phyloP scores from a whole-genome alignment of 2,329 filamentous ascomycete species.

The Alternaria ethzedia region DNA sequence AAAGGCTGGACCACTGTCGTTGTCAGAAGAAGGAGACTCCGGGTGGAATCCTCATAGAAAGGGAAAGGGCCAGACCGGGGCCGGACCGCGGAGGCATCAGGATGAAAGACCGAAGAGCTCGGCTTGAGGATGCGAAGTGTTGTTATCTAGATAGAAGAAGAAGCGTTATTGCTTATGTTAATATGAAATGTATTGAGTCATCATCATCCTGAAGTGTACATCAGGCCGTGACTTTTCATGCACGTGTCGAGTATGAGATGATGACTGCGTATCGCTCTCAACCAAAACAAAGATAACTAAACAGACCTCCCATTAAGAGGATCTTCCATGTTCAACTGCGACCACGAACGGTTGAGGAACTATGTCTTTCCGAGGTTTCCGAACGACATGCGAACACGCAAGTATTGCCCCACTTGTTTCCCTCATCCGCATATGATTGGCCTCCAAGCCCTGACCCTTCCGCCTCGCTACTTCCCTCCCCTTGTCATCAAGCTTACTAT shows the following conservation, averaged over 20 bases:
- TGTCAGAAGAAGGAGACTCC: neutral
- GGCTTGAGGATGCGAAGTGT: neutral
- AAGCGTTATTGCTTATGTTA: constrained; percentile 5
- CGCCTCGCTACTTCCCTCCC: neutral
- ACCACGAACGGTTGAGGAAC: neutral
- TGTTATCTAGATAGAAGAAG: neutral
- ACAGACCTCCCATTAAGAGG: neutral
- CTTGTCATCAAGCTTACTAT: neutral
- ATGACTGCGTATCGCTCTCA: neutral
- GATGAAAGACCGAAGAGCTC: neutral
- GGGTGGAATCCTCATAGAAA: neutral
- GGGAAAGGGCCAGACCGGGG: neutral
- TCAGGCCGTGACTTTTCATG: neutral
- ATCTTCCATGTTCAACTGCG: neutral
- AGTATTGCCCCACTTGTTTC: neutral
- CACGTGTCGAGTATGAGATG: neutral
- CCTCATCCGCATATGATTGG: neutral
- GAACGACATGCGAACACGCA: neutral
- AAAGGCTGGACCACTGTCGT: constrained; percentile 5
- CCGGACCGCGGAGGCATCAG: neutral
- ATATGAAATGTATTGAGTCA: constrained; percentile 1
- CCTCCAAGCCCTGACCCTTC: neutral
- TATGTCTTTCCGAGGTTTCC: neutral
- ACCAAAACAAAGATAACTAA: neutral
- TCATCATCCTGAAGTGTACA: neutral